Base-by-base conservation (phyloP, 1,284 basidiomycete genomes). In the Cryptococcus sp. region DNA sequence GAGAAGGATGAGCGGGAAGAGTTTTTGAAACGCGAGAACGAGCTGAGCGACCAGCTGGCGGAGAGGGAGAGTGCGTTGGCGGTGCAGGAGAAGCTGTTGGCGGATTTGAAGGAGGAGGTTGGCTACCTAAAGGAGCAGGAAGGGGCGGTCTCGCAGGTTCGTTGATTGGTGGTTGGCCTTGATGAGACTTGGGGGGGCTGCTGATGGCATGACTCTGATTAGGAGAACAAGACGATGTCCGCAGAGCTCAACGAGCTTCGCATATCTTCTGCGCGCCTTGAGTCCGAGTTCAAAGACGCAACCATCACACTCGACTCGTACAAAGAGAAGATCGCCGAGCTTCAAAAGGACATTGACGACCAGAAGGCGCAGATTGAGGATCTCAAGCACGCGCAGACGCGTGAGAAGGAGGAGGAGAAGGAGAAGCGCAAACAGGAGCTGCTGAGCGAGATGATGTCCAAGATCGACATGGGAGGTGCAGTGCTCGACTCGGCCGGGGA, bases 361-460 rank as follows among this genome's bases (percentile, higher is more conserved):
- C 82, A 97, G 46, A 88, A 84, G 79, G 87, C 85, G 73, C 84
- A 86, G 67, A 85, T 94, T 59, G 80, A 84, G 28, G 89, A 92
- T 52, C 79, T 93, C 66, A 91, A 88, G 44, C 89, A 92, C 56
- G 79, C 90, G 63, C 91, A 89, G 78, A 80, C 81, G 24, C 83
- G 85, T 33, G 89, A 93, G 77, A 92, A 90, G 80, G 91, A 94
- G 67, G 95, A 97, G 76, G 95, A 95, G 73, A 98, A 96, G 80
- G 95, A 98, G 82, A 95, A 92, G 82, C 87, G 91, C 77, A 98
- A 98, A 79, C 93, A 96, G 70, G 95, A 98, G 80, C 96, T 96
- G 83, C 92, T 99, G 88, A 93, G 91, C n/a, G 82, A 95, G 65
- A 96, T 99, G 92, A 97, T 99, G 94, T 91, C 94, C 60, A 95